These are phyloP conservation scores for Xylaria bambusicola DNA, from an alignment of 495 filamentous ascomycete genomes.

Conservation along the genomic window DNA sequence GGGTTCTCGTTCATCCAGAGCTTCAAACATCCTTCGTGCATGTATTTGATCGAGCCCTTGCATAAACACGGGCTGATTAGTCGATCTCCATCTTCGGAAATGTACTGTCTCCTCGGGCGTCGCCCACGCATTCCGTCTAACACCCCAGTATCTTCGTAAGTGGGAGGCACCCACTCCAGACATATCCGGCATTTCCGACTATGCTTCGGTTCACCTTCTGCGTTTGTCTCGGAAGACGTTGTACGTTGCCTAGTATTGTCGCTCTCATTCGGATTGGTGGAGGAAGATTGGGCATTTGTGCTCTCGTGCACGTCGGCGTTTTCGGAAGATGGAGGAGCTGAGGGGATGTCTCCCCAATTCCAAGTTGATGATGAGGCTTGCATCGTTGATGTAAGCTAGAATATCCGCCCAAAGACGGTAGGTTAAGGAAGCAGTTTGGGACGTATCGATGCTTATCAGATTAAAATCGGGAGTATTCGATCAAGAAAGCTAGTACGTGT, in stretches of 20 bases:
- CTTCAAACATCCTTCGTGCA: conserved; percentile 92
- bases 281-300: conserved; percentile 4
- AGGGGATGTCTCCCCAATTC: background rate
- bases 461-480: background rate
- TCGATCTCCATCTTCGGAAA: conserved; percentile 73
- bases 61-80: conserved; percentile 92
- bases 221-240: conserved; percentile 22
- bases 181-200: conserved; percentile 86
- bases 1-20: conserved; percentile 80
- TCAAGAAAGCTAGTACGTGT: background rate
- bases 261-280: conserved; percentile 19
- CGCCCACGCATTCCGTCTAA: conserved; percentile 64
- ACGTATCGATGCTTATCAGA: background rate
- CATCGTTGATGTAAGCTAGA: conserved; percentile 11
- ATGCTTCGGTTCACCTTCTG: conserved; percentile 29
- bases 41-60: conserved; percentile 88
- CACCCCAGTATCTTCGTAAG: conserved; percentile 64
- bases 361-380: conserved; percentile 13
- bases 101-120: conserved; percentile 67
- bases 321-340: background rate
- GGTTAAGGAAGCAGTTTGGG: background rate
- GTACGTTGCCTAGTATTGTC: conserved; percentile 13
- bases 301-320: conserved; percentile 4
- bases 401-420: background rate
- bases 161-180: conserved; percentile 79